Percentiles rank a stretch among this genome's conserved stretches.
Evolutionary conservation across 805 yeast species (phyloP).

Genomic region (Helenozyma baotianmanensis): DNA sequence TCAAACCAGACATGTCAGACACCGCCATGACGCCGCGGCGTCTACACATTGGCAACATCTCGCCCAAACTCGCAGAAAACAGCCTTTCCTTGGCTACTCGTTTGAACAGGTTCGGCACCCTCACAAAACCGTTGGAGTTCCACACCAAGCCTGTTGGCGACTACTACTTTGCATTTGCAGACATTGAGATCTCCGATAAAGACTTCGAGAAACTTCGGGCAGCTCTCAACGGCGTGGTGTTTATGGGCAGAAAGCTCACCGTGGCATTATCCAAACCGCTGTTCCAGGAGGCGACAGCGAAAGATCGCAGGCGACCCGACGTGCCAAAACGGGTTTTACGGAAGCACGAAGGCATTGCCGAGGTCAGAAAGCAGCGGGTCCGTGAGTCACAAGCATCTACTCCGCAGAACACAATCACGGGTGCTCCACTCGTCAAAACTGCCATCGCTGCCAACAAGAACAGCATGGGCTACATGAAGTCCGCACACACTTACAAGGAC

Average conservation of each 20-base stretch:
- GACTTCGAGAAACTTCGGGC: constrained; percentile 47
- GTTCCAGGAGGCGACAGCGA: constrained; percentile 38
- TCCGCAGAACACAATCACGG: constrained; percentile 21
- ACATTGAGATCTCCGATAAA: constrained; percentile 47
- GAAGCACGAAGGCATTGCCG: constrained; percentile 29
- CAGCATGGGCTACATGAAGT: constrained; percentile 26
- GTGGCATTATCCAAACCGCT: constrained; percentile 63
- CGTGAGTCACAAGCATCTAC: constrained; percentile 32
- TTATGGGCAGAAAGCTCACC: constrained; percentile 65
- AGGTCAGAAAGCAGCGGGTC: constrained; percentile 37
- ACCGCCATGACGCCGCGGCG: constrained; percentile 7
- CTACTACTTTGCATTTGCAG: constrained; percentile 61
- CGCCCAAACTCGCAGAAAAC: constrained; percentile 45
- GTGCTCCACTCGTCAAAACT: constrained; percentile 11
- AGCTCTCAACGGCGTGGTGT: constrained; percentile 66
- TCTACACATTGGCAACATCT: constrained; percentile 67
- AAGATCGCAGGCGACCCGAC: constrained; percentile 42
- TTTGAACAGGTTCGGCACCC: constrained; percentile 57
- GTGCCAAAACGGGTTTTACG: constrained; percentile 21
- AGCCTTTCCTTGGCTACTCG: constrained; percentile 48
- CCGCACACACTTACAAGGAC: constrained; percentile 31
- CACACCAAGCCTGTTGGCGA: constrained; percentile 53
- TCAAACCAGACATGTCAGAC: too few species aligned
- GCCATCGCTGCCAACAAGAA: constrained; percentile 14
- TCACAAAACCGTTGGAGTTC: constrained; percentile 44